Conservation (phyloP, 2,329 filamentous ascomycete species). For the Penicillium rolfsii region DNA sequence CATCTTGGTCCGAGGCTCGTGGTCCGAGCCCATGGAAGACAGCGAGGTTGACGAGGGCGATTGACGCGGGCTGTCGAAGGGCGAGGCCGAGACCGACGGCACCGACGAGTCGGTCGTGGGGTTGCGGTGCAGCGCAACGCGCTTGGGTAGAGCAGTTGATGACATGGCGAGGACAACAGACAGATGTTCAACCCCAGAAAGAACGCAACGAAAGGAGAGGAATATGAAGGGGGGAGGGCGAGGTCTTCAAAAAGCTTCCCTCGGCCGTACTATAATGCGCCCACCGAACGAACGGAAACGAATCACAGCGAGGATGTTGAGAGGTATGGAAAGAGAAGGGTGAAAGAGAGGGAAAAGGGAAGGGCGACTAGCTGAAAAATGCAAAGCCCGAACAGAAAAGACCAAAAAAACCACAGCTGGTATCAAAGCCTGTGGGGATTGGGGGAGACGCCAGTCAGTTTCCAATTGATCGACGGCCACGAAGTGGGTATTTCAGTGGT, state of each 20-base stretch:
- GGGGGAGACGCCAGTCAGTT: conserved; percentile 5
- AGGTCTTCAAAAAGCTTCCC: conserved; percentile 9
- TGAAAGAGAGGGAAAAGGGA: background rate
- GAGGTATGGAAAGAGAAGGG: background rate
- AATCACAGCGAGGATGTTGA: conserved; percentile 8
- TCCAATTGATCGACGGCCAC: conserved; percentile 8
- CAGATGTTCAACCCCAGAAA: background rate
- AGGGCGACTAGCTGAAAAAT: background rate
- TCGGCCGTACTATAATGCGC: conserved; percentile 6
- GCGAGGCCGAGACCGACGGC: conserved; percentile 58
- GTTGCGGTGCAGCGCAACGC: conserved; percentile 56
- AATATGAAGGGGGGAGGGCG: background rate
- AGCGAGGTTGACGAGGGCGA: conserved; percentile 86
- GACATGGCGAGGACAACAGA: conserved; percentile 45
- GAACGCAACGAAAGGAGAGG: background rate
- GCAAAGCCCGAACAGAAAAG: conserved; percentile 4
- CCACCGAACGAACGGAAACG: conserved; percentile 2
- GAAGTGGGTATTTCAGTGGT: background rate
- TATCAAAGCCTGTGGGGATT: conserved; percentile 2
- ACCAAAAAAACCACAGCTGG: conserved; percentile 1
- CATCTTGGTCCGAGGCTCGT: conserved; percentile 61
- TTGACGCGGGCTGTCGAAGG: conserved; percentile 61
- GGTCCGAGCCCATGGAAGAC: conserved; percentile 79
- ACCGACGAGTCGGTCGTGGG: conserved; percentile 59
- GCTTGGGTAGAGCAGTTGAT: conserved; percentile 54